A percentile compares a stretch with the other conserved stretches of the same genome.
phyloP scores from a whole-genome alignment of 108 stramenopile genomes.

The Pseudonitzschia multistriata region DNA sequence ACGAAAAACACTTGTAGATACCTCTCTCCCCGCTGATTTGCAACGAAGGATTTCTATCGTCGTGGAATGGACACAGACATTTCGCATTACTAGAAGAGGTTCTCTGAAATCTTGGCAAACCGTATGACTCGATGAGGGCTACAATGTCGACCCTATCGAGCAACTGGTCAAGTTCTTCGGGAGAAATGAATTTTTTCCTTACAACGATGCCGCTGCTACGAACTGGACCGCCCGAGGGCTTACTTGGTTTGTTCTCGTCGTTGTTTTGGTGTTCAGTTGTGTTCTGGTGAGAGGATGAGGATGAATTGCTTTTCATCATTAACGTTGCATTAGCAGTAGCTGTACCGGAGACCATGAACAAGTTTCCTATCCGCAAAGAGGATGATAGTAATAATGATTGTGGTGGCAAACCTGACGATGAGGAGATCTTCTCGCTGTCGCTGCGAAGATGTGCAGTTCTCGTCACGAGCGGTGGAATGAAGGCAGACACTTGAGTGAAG shows the following conservation, averaged over 20 bases:
- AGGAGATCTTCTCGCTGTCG: background rate
- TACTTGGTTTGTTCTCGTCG: background rate
- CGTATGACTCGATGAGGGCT: constrained; percentile 62
- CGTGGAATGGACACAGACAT: constrained; percentile 91
- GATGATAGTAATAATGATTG: background rate
- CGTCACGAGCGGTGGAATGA: background rate
- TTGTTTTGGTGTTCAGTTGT: background rate
- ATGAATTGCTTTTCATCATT: background rate
- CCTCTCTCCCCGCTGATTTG: constrained; percentile 71
- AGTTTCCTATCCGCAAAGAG: background rate
- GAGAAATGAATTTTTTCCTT: constrained; percentile 8
- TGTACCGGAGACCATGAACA: background rate
- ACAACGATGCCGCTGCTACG: background rate
- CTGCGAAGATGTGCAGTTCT: background rate
- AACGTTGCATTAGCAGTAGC: background rate
- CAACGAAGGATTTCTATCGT: constrained; percentile 86
- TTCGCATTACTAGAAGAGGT: constrained; percentile 40
- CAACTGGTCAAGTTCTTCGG: constrained; percentile 50
- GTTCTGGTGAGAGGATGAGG: background rate
- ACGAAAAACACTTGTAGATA: constrained; percentile 92
- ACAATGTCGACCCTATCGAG: constrained; percentile 56
- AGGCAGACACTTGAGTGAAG: background rate
- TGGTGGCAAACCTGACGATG: background rate
- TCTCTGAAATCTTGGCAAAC: constrained; percentile 52
- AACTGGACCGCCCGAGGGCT: background rate